These are phyloP conservation scores for Lenwebbia sp. DNA, from an alignment of 345 rosid genomes.

Conservation along the genomic window DNA sequence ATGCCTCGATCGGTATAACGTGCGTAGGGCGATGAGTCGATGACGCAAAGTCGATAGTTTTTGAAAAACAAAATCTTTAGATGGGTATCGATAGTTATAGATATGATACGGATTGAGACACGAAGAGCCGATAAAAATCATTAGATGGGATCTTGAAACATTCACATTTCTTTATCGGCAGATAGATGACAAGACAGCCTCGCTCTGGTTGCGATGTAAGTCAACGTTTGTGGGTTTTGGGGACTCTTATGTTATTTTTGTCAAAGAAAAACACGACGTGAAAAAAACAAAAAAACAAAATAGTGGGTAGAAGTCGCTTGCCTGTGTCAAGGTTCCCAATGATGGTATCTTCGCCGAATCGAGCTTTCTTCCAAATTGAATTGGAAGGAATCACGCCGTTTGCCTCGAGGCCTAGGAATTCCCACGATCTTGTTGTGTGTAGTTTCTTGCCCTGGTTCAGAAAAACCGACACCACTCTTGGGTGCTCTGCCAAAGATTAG, in stretches of 20 bases:
- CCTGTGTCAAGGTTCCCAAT: constrained; percentile 91
- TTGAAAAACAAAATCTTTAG: neutral
- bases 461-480: constrained; percentile 72
- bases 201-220: neutral
- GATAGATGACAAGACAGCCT: neutral
- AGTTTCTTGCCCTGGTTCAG: constrained; percentile 51
- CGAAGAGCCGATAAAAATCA: neutral
- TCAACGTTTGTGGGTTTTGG: neutral
- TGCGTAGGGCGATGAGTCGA: neutral
- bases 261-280: neutral
- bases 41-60: neutral
- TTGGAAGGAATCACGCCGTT: constrained; percentile 21
- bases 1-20: neutral
- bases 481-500: constrained; percentile 36
- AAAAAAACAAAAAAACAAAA: neutral
- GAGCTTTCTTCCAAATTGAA: constrained; percentile 62
- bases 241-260: neutral
- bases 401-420: constrained; percentile 59
- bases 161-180: neutral
- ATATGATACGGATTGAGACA: neutral
- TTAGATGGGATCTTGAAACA: neutral
- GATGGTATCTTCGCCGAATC: constrained; percentile 66
- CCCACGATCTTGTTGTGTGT: constrained; percentile 93
- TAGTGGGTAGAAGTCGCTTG: constrained; percentile 2
- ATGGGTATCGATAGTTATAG: neutral